Conservation (phyloP, 257 asterid species). For the Nicotiana sylvestris region DNA sequence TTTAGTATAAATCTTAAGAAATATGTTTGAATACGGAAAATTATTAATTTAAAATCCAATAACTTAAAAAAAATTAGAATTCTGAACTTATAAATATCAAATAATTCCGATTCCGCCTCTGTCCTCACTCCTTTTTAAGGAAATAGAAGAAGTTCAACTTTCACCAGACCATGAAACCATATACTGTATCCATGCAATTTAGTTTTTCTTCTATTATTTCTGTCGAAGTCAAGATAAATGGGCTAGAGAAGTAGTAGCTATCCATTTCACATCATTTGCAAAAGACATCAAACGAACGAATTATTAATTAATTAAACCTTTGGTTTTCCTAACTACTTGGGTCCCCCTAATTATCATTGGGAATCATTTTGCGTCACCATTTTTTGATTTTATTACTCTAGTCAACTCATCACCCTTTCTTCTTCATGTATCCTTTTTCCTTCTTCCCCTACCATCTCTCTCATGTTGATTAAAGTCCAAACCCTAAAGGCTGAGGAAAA, state of each 20-base stretch:
- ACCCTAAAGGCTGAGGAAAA: not conserved
- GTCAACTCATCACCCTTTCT: slow-evolving; percentile 38
- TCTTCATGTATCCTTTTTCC: not conserved
- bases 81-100: too few relatives aligned
- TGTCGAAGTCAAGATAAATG: not conserved
- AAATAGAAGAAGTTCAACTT: too few relatives aligned
- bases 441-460: not conserved
- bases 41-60: too few relatives aligned
- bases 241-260: slow-evolving; percentile 15
- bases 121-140: too few relatives aligned
- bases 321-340: slow-evolving; percentile 60
- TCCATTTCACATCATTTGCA: slow-evolving; percentile 26
- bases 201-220: not conserved
- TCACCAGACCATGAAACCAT: too few relatives aligned
- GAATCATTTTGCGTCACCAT: slow-evolving; percentile 43
- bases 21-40: too few relatives aligned
- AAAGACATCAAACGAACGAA: slow-evolving; percentile 25
- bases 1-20: too few relatives aligned
- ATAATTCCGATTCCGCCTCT: too few relatives aligned
- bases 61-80: too few relatives aligned
- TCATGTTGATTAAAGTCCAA: slow-evolving; percentile 1
- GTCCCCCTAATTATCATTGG: slow-evolving; percentile 59
- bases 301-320: slow-evolving; percentile 29
- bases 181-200: too few relatives aligned
- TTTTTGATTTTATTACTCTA: slow-evolving; percentile 39